Evolutionary conservation across 1,284 basidiomycete species (phyloP).

Genomic region (Neolentinus lepideus): DNA sequence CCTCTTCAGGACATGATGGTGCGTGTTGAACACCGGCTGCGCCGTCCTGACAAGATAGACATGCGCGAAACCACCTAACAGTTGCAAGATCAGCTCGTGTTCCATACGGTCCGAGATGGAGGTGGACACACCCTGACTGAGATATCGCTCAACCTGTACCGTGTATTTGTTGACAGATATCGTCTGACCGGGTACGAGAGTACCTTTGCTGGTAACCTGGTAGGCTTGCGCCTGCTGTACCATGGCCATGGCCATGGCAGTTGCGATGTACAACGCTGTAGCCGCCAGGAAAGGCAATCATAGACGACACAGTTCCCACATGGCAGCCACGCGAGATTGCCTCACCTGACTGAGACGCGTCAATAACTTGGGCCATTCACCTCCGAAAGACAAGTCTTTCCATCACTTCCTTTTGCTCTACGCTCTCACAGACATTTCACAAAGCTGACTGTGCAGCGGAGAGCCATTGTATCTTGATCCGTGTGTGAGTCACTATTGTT

Average conservation of each 20-base stretch:
- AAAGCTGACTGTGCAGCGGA: neutral
- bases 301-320: neutral
- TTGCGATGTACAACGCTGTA: neutral
- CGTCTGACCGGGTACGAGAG: slow-evolving; percentile 74
- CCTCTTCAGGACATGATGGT: slow-evolving; percentile 95
- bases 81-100: slow-evolving; percentile 9
- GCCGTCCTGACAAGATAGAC: slow-evolving; percentile 93
- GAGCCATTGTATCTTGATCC: neutral
- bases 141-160: slow-evolving; percentile 84
- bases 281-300: neutral
- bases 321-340: neutral
- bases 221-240: slow-evolving; percentile 1
- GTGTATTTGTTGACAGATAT: slow-evolving; percentile 87
- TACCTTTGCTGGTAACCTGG: slow-evolving; percentile 41
- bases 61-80: slow-evolving; percentile 93
- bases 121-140: slow-evolving; percentile 74
- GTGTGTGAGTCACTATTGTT: neutral
- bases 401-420: neutral
- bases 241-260: neutral
- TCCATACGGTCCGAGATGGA: slow-evolving; percentile 6
- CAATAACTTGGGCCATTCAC: neutral
- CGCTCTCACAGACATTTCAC: neutral
- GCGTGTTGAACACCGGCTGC: slow-evolving; percentile 80
- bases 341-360: neutral
- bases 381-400: neutral